phyloP scores from a whole-genome alignment of 345 rosid genomes.

The Linum trigynum region DNA sequence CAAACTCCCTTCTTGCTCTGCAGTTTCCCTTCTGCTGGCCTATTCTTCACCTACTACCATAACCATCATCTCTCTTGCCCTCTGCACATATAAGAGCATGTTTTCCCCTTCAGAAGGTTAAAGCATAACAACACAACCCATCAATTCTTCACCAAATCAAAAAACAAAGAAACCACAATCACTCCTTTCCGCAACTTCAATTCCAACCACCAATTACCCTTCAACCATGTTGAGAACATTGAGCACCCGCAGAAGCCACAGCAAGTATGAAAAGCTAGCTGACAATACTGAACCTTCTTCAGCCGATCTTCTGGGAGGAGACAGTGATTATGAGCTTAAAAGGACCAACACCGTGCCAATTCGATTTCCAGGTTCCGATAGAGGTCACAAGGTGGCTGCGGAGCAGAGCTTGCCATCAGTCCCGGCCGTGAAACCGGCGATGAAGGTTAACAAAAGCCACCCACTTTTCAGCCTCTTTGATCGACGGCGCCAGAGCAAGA shows the following conservation, averaged over 20 bases:
- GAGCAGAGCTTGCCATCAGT: not conserved
- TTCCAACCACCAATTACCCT: not conserved
- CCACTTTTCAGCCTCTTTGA: slow-evolving; percentile 5
- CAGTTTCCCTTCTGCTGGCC: not conserved
- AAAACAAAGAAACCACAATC: not conserved
- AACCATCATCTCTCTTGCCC: not conserved
- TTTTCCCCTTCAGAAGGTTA: not conserved
- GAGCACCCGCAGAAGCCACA: not conserved
- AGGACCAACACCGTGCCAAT: not conserved
- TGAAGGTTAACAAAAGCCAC: not conserved
- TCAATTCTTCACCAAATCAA: too few species aligned
- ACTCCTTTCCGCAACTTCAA: not conserved
- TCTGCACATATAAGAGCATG: not conserved
- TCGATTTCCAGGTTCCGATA: not conserved
- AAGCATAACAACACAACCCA: too few species aligned
- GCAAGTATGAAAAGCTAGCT: not conserved
- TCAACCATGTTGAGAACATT: not conserved
- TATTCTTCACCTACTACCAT: not conserved
- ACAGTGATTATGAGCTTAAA: not conserved
- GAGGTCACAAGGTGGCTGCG: not conserved
- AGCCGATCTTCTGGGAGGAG: not conserved
- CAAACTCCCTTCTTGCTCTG: not conserved
- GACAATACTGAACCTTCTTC: not conserved
- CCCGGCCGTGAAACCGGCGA: slow-evolving; percentile 1
- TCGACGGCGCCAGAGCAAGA: slow-evolving; percentile 1